A percentile compares a stretch with the other conserved stretches of the same genome.
These are phyloP conservation scores for Saccharomycopsis phalli DNA, from an alignment of 1,139 yeast species.

Conservation along the genomic window DNA sequence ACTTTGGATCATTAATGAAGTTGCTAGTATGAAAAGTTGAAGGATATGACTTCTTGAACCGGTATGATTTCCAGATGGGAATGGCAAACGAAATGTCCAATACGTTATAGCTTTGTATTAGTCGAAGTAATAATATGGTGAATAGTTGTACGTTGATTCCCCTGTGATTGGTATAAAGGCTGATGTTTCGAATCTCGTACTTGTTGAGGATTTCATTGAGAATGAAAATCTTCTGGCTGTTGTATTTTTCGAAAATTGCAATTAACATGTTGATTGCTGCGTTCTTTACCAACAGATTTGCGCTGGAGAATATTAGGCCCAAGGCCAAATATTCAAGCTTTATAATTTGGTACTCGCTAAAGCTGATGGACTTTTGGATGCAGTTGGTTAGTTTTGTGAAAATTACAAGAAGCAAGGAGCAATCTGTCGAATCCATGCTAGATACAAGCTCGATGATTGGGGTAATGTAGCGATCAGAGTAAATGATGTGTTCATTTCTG, in stretches of 20 bases:
- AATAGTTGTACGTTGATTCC: conserved; percentile 43
- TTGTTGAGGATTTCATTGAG: conserved; percentile 50
- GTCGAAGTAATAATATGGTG: conserved; percentile 36
- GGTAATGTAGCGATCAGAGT: conserved; percentile 37
- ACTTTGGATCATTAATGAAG: conserved; percentile 17
- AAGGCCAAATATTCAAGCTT: conserved; percentile 42
- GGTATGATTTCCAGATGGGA: conserved; percentile 16
- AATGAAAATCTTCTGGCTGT: conserved; percentile 49
- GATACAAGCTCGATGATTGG: conserved; percentile 35
- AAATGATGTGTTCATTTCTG: conserved; percentile 39
- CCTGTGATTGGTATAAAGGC: conserved; percentile 29
- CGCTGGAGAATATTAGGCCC: conserved; percentile 31
- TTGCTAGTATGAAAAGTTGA: conserved; percentile 14
- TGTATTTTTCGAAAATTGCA: conserved; percentile 36
- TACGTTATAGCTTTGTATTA: conserved; percentile 38
- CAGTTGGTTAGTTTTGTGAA: conserved; percentile 15
- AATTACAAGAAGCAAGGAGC: conserved; percentile 20
- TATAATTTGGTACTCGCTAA: conserved; percentile 40
- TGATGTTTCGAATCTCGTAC: conserved; percentile 39
- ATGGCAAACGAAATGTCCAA: conserved; percentile 22
- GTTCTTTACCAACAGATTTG: conserved; percentile 26
- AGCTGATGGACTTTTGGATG: conserved; percentile 20
- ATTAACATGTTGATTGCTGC: conserved; percentile 34
- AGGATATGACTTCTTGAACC: conserved; percentile 12
- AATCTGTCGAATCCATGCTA: conserved; percentile 30